Base-by-base conservation (phyloP, 108 stramenopile genomes). In the Hondaea fermentalgiana region DNA sequence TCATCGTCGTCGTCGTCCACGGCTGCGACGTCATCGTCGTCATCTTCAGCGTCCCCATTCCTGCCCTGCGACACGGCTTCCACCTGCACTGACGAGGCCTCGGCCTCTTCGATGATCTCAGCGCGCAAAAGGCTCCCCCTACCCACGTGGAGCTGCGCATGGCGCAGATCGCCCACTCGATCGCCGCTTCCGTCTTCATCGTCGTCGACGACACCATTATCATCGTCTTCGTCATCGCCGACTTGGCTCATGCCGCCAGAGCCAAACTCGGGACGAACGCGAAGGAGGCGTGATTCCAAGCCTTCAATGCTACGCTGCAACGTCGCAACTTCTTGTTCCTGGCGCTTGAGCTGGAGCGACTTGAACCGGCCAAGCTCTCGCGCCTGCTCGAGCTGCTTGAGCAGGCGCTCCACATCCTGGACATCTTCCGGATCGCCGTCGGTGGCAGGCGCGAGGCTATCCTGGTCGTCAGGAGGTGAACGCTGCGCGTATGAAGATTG, bases 251-350 rank as follows among this genome's bases (percentile, higher is more conserved):
- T 28, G 12, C 64, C 64, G 64, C 64, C 64, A 8, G 64, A 69
- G 10, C 64, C 64, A 17, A 69, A 69, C 64, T 53, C 51, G n/a
- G 76, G 76, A 14, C 51, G 19, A 12, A 83, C 49, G 76, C 49
- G 45, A 43, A 83, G 28, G 12, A 83, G 76, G 25, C 76, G 76
- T 1, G 45, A 47, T 23, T 83, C 76, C 49, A 83, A 23, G 51
- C 76, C 49, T 45, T 83, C 23, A 35, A 83, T 83, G 51, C 28
- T 83, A 0, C 76, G 6, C 28, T 83, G 76, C 76, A 83, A 45
- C 45, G 76, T 83, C 6, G 76, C 76, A 12, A 83, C 76, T 23
- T 83, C 76, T 53, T 83, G 76, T 35, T 83, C 76, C 49, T 83
- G 76, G 76, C 76, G 76, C n/a, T 83, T 83, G 5, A 83, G 76